Percentiles rank a stretch among this genome's conserved stretches.
phyloP scores from a whole-genome alignment of 495 filamentous ascomycete genomes.

The Mycothermus thermophilus region DNA sequence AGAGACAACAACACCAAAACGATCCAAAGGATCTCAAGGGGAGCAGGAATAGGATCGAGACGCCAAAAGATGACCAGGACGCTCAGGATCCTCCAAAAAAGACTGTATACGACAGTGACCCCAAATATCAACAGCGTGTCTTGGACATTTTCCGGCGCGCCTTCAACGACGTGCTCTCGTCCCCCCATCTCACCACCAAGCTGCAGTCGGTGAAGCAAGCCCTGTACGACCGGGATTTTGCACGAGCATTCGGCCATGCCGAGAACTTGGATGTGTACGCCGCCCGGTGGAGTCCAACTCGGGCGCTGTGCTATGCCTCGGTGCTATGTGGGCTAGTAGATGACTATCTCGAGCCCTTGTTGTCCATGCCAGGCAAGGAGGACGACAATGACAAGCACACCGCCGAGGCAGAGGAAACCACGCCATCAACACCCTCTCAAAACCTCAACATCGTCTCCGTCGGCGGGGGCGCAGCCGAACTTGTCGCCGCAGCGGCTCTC shows the following conservation, averaged over 20 bases:
- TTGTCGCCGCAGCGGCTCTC: slow-evolving; percentile 58
- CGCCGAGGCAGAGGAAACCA: neutral
- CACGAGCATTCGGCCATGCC: slow-evolving; percentile 55
- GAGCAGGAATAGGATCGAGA: neutral
- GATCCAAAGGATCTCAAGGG: neutral
- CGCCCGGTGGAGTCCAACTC: slow-evolving; percentile 68
- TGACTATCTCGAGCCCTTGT: slow-evolving; percentile 20
- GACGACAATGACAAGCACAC: neutral
- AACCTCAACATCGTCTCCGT: slow-evolving; percentile 47
- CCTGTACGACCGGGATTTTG: slow-evolving; percentile 74
- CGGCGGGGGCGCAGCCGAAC: slow-evolving; percentile 80
- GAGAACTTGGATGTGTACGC: slow-evolving; percentile 67
- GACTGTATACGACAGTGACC: neutral
- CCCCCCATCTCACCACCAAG: slow-evolving; percentile 23
- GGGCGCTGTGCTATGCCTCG: slow-evolving; percentile 65
- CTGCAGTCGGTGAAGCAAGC: slow-evolving; percentile 74
- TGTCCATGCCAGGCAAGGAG: neutral
- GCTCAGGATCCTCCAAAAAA: neutral
- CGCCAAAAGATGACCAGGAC: neutral
- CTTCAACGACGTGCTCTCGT: slow-evolving; percentile 35
- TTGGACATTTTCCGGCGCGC: slow-evolving; percentile 62
- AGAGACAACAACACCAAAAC: neutral
- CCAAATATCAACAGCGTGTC: slow-evolving; percentile 50
- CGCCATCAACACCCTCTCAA: neutral
- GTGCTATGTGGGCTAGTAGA: slow-evolving; percentile 45